These are phyloP conservation scores for Terfezia boudieri DNA, from an alignment of 495 filamentous ascomycete genomes.

Conservation along the genomic window DNA sequence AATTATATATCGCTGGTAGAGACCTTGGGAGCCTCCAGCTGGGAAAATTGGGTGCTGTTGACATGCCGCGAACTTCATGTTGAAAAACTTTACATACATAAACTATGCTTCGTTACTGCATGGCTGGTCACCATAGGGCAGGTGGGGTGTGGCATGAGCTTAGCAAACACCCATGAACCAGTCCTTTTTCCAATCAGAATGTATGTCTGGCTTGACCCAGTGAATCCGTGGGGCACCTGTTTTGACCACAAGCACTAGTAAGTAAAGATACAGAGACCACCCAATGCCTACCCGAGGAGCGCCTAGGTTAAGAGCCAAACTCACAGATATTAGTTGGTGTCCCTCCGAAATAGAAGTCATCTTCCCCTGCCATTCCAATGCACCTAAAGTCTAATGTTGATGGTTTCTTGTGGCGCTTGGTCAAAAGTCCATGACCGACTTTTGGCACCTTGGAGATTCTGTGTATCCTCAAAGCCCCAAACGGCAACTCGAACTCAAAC, in stretches of 20 bases:
- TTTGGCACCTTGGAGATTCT: neutral
- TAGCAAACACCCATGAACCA: neutral
- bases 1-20: too few relatives aligned
- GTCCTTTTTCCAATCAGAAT: neutral
- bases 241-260: too few relatives aligned
- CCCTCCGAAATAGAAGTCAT: neutral
- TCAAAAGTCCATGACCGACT: neutral
- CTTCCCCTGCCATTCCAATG: neutral
- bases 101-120: too few relatives aligned
- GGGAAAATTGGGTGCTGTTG: too few relatives aligned
- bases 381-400: neutral
- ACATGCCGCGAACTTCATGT: too few relatives aligned
- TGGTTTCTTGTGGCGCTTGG: neutral
- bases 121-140: too few relatives aligned
- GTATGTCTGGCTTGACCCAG: neutral
- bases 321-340: too few relatives aligned
- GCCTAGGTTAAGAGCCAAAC: too few relatives aligned
- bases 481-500: neutral
- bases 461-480: neutral
- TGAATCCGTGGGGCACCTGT: neutral
- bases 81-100: too few relatives aligned
- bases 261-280: too few relatives aligned
- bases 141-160: neutral
- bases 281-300: too few relatives aligned
- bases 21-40: too few relatives aligned